These are phyloP conservation scores for Westerdykella aurantiaca DNA, from an alignment of 2,329 filamentous ascomycete species.

Conservation along the genomic window DNA sequence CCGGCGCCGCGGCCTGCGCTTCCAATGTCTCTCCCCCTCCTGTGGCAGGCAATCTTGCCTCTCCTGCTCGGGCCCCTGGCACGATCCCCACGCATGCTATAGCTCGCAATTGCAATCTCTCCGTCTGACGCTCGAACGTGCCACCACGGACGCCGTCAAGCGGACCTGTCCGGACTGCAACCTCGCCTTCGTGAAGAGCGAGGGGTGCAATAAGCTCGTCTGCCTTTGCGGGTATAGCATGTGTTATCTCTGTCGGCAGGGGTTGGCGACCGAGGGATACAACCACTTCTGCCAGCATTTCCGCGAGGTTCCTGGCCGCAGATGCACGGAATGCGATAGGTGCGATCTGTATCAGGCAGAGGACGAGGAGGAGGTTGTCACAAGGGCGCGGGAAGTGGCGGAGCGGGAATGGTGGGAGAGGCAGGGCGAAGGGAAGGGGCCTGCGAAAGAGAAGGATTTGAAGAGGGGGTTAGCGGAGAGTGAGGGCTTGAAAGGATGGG, in stretches of 20 bases:
- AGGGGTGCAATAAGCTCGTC: slow-evolving; percentile 94
- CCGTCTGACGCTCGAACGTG: slow-evolving; percentile 83
- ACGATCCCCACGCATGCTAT: slow-evolving; percentile 84
- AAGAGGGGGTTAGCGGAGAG: slow-evolving; percentile 14
- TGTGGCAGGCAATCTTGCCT: slow-evolving; percentile 73
- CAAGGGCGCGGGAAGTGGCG: slow-evolving; percentile 38
- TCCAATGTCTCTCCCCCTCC: slow-evolving; percentile 64
- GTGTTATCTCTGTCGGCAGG: slow-evolving; percentile 85
- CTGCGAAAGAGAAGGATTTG: slow-evolving; percentile 11
- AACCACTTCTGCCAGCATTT: slow-evolving; percentile 96
- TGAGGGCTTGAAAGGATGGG: slow-evolving; percentile 2
- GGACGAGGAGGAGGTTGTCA: slow-evolving; percentile 42
- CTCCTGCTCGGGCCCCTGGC: slow-evolving; percentile 75
- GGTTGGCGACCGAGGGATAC: slow-evolving; percentile 67
- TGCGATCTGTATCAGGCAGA: slow-evolving; percentile 48
- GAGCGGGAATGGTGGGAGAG: slow-evolving; percentile 44
- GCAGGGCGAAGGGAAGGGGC: slow-evolving; percentile 24
- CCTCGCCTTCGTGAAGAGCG: slow-evolving; percentile 85
- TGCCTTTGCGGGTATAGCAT: slow-evolving; percentile 95
- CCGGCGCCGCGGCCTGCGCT: slow-evolving; percentile 66
- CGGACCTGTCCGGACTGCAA: slow-evolving; percentile 89
- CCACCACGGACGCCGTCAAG: slow-evolving; percentile 90
- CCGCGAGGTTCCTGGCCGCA: slow-evolving; percentile 67
- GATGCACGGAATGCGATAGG: slow-evolving; percentile 69
- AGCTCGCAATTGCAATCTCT: slow-evolving; percentile 68